Evolutionary conservation across 495 filamentous ascomycete species (phyloP).

Genomic region (Podospora fimiseda): DNA sequence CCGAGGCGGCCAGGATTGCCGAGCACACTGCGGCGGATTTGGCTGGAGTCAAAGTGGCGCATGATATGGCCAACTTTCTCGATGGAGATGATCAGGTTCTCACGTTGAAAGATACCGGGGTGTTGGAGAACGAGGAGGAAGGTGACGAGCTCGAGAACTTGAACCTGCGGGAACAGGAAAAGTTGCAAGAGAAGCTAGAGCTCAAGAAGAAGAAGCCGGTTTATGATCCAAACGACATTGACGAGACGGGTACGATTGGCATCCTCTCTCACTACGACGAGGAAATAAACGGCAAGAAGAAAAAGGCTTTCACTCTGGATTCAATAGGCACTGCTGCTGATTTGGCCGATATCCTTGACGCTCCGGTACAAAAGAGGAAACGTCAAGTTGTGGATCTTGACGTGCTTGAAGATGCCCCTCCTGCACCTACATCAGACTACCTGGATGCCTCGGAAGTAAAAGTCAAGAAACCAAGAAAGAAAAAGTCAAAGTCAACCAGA

Average conservation of each 20-base stretch:
- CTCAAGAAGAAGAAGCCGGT: constrained; percentile 87
- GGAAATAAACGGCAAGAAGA: constrained; percentile 87
- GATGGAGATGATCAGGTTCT: constrained; percentile 78
- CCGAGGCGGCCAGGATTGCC: constrained; percentile 36
- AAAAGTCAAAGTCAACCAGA: constrained; percentile 71
- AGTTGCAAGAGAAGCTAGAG: constrained; percentile 66
- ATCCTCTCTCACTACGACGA: constrained; percentile 90
- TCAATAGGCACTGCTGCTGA: constrained; percentile 63
- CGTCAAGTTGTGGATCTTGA: constrained; percentile 71
- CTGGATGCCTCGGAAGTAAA: constrained; percentile 79
- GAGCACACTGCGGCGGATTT: constrained; percentile 79
- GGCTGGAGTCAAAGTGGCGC: constrained; percentile 83
- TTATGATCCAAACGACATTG: constrained; percentile 76
- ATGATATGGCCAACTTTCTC: constrained; percentile 70
- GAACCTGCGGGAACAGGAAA: constrained; percentile 72
- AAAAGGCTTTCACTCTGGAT: constrained; percentile 81
- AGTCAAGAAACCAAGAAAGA: constrained; percentile 89
- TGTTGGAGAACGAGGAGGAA: constrained; percentile 81
- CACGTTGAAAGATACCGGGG: constrained; percentile 81
- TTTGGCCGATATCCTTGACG: constrained; percentile 51
- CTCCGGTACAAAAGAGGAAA: constrained; percentile 54
- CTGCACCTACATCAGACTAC: constrained; percentile 69
- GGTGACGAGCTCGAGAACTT: constrained; percentile 87
- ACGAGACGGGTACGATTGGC: constrained; percentile 55
- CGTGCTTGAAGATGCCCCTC: constrained; percentile 52